Conservation (phyloP, 2,329 filamentous ascomycete species). For the Talaromyces sp. region DNA sequence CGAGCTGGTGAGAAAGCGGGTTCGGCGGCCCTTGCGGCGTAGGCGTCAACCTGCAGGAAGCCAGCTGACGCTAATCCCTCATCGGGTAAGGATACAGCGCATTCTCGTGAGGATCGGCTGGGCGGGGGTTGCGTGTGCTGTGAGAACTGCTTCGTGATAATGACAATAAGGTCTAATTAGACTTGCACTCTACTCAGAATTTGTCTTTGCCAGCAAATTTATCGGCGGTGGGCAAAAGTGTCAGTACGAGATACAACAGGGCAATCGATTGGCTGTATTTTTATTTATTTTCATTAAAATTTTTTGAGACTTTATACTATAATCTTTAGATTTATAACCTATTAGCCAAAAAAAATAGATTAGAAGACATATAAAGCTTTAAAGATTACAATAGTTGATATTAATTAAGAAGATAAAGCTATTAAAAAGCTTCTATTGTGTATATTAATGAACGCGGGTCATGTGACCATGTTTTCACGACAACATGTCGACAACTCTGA, state of each 20-base stretch:
- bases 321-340: too few species aligned
- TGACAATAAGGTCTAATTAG: neutral
- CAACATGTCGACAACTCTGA: too few species aligned
- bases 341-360: too few species aligned
- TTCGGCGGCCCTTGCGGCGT: neutral
- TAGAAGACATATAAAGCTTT: too few species aligned
- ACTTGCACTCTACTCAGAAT: neutral
- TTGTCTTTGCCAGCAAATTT: neutral
- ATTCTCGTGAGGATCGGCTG: neutral
- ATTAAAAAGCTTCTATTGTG: too few species aligned
- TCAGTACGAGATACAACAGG: neutral
- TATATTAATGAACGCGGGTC: too few species aligned
- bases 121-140: neutral
- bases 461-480: too few species aligned
- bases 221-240: neutral
- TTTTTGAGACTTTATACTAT: too few species aligned
- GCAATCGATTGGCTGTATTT: neutral
- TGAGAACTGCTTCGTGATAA: neutral
- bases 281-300: too few species aligned
- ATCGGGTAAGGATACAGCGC: conserved; percentile 5
- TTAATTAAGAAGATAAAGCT: too few species aligned
- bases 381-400: too few species aligned
- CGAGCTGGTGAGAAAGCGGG: neutral
- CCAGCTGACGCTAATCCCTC: conserved; percentile 4
- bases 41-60: neutral